Base-by-base conservation (phyloP, 768 basidiomycete species). In the Mycena alexandri region DNA sequence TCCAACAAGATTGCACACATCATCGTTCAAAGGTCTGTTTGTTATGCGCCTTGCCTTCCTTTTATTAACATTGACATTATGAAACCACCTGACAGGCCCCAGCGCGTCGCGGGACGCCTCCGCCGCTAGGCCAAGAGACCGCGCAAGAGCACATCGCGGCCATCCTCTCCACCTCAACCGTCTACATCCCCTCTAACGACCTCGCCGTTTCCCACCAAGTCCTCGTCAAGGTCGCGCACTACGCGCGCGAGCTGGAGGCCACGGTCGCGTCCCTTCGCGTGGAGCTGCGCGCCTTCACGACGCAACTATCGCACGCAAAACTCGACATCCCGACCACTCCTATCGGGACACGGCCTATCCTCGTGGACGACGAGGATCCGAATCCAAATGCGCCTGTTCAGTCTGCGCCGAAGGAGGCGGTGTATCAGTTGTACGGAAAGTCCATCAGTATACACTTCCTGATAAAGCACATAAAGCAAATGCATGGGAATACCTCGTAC, bases 1-100 rank as follows among this genome's bases (percentile, higher is more conserved):
- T 80, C 42, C 78, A 77, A 42, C 77, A 81, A 4, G 80, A 85
- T 53, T 91, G 89, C 73, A 87, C 84, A 5, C 89, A 90, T 71
- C 82, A 83, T 65, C 84, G 84, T 19, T 79, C 83, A 19, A 88
- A 88, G 80, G 88, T 87, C 71, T 11, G 33, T 33, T n/a, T 17
- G 5, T n/a, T n/a, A n/a, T n/a, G n/a, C n/a, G n/a, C n/a, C 29
- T 24, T 22, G 47, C n/a, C n/a, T 9, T 24, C 47, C 21, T 12
- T 14, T 50, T 50, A 24, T 25, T 7, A 29, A 8, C n/a, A n/a
- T 6, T 7, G 12, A 25, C 9, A 25, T 29, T 33, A 16, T n/a
- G n/a, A n/a, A n/a, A 50, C 25, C 24, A 6, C 24, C 6, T 14
- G 7, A 19, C 9, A 59, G 29, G 14, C 4, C 16, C 8, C 10